These are phyloP conservation scores for Phaeolepiota aurea DNA, from an alignment of 768 basidiomycete species.

Conservation along the genomic window DNA sequence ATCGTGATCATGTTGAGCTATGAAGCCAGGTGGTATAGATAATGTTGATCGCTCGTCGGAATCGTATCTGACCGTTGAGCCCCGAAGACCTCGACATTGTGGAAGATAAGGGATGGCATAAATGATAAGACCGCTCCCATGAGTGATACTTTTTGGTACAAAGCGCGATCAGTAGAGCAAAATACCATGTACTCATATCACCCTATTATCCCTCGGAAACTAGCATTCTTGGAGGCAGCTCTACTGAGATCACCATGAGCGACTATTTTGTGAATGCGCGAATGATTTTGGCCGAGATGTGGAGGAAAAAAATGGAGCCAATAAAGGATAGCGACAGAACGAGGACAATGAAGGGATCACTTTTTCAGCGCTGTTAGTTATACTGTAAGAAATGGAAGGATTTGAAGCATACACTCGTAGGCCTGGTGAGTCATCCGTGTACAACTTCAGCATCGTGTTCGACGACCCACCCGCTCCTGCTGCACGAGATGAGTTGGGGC, in stretches of 20 bases:
- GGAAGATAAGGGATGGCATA: slow-evolving; percentile 18
- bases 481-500: slow-evolving; percentile 81
- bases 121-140: slow-evolving; percentile 19
- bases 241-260: background rate
- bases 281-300: slow-evolving; percentile 93
- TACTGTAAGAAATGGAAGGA: slow-evolving; percentile 1
- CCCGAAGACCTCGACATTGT: background rate
- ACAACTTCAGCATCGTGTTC: slow-evolving; percentile 97
- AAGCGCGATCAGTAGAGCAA: slow-evolving; percentile 16
- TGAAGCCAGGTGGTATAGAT: background rate
- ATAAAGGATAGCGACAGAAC: slow-evolving; percentile 95
- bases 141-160: slow-evolving; percentile 29
- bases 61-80: background rate
- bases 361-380: slow-evolving; percentile 21
- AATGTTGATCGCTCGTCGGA: background rate
- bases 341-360: slow-evolving; percentile 95
- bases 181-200: slow-evolving; percentile 17
- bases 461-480: slow-evolving; percentile 95
- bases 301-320: slow-evolving; percentile 97
- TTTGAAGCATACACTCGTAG: slow-evolving; percentile 75
- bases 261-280: slow-evolving; percentile 68
- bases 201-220: background rate
- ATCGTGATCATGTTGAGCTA: too few relatives aligned
- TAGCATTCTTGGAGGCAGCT: background rate
- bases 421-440: slow-evolving; percentile 97